Percentiles rank a stretch among this genome's conserved stretches.
Conservation (phyloP, 192 early-diverging fungal species). For the Coemansia aciculifera region DNA sequence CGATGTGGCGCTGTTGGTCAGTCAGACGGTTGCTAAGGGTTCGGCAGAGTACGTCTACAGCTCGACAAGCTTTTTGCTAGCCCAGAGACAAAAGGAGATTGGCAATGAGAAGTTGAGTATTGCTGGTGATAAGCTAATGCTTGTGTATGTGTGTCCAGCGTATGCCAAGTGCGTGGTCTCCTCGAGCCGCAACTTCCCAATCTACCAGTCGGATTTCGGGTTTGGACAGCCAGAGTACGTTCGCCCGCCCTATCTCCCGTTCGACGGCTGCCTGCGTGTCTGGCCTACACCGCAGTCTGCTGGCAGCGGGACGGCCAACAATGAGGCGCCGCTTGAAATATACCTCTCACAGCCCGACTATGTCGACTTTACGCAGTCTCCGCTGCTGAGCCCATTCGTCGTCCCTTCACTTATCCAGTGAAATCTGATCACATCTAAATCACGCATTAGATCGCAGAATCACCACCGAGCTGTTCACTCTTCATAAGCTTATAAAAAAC, state of each 20-base stretch:
- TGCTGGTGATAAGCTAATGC: constrained; percentile 23
- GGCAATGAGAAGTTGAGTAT: constrained; percentile 13
- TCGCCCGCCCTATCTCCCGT: constrained; percentile 48
- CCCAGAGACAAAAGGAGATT: constrained; percentile 25
- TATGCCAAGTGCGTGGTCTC: constrained; percentile 43
- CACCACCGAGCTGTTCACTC: not conserved
- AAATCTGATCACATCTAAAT: constrained; percentile 1
- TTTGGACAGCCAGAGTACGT: constrained; percentile 46
- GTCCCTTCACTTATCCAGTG: not conserved
- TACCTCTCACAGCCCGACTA: constrained; percentile 45
- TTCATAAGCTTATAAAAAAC: not conserved
- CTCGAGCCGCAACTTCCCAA: constrained; percentile 47
- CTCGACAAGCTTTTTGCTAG: constrained; percentile 33
- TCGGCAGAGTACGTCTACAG: constrained; percentile 32
- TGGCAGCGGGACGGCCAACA: not conserved
- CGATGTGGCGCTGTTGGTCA: constrained; percentile 27
- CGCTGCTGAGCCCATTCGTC: constrained; percentile 26
- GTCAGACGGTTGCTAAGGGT: constrained; percentile 19
- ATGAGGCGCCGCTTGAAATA: constrained; percentile 32
- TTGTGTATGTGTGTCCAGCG: constrained; percentile 31
- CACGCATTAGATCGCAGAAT: not conserved
- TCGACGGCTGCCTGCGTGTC: constrained; percentile 51
- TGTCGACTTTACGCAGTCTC: constrained; percentile 32
- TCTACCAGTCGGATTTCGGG: constrained; percentile 48
- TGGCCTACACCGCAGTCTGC: constrained; percentile 40